Base-by-base conservation (phyloP, 768 basidiomycete genomes). In the Tylopilus sp. region DNA sequence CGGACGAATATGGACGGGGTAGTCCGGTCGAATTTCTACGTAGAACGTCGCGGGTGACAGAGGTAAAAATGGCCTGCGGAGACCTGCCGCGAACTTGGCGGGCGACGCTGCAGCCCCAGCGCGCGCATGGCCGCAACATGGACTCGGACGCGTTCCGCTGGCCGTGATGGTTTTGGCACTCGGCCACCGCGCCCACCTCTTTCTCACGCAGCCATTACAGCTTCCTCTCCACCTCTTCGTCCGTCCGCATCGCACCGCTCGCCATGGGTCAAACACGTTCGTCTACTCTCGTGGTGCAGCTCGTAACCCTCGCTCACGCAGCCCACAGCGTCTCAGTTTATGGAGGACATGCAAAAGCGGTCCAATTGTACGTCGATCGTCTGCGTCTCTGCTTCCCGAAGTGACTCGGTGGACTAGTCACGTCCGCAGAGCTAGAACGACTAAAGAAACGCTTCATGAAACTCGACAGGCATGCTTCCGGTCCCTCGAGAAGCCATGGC, bases 381-480 rank as follows among this genome's bases (percentile, higher is more conserved):
- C 33, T 50, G n/a, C 14, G 16, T 42, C 34, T 40, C 34, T 14
- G 37, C 26, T 38, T 16, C 43, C 19, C 25, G n/a, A n/a, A 55
- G 53, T 56, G 50, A 57, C 60, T 50, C 30, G 36, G 49, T 54
- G 16, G 26, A 42, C 40, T 67, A 98, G 97, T 99, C 86, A 98
- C 92, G 19, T 89, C 88, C 45, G 81, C 85, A 44, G 97, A 99
- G 74, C 76, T 99, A 62, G 92, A 98, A 62, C 82, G 97, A 49
- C 79, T 98, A 62, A 97, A 97, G 82, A 98, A 98, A 71, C 87
- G 97, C 49, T 98, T 99, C 72, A 98, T 98, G 93, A 99, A 99
- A 75, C 87, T 99, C 62, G 97, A 99, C 71, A 90, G 87, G 91
- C 87, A 60, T 53, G 74, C 9, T 38, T 44, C 42, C 40, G 28